These are phyloP conservation scores for Amaranthus tricolor DNA, from an alignment of 179 eudicot species.

Conservation along the genomic window DNA sequence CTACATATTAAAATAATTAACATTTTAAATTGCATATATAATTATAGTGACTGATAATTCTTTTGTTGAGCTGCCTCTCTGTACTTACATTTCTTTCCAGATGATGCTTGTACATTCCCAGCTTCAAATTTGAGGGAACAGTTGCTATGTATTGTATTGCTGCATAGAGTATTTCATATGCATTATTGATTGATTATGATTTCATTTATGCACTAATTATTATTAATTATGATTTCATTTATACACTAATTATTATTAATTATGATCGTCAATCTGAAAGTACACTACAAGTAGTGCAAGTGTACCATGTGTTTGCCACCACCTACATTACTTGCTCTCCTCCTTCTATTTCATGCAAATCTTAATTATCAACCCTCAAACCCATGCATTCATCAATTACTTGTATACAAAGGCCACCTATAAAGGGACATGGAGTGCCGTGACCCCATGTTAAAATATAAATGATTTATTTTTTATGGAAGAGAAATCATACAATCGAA, in stretches of 20 bases:
- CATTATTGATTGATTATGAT: background rate
- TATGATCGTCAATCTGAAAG: background rate
- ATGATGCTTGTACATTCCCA: background rate
- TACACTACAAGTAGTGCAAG: slow-evolving; percentile 13
- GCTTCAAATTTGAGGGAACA: background rate
- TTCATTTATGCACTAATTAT: background rate
- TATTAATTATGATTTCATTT: background rate
- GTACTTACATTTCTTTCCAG: background rate
- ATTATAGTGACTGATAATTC: too few species aligned
- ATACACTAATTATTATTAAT: background rate
- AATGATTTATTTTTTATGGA: too few species aligned
- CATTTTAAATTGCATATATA: too few species aligned
- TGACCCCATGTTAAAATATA: too few species aligned
- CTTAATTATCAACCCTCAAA: background rate
- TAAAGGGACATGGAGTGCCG: too few species aligned
- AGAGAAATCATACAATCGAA: too few species aligned
- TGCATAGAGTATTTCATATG: background rate
- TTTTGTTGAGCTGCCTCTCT: background rate
- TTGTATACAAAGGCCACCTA: too few species aligned
- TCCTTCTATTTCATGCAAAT: background rate
- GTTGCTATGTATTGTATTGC: background rate
- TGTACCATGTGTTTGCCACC: slow-evolving; percentile 19
- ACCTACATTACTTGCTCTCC: background rate
- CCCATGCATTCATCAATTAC: background rate
- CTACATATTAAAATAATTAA: too few species aligned